Evolutionary conservation across 331 rosid genomes (phyloP), one percentile per base, ranked within the genome.

Genomic region (Stylosanthes scabra): DNA sequence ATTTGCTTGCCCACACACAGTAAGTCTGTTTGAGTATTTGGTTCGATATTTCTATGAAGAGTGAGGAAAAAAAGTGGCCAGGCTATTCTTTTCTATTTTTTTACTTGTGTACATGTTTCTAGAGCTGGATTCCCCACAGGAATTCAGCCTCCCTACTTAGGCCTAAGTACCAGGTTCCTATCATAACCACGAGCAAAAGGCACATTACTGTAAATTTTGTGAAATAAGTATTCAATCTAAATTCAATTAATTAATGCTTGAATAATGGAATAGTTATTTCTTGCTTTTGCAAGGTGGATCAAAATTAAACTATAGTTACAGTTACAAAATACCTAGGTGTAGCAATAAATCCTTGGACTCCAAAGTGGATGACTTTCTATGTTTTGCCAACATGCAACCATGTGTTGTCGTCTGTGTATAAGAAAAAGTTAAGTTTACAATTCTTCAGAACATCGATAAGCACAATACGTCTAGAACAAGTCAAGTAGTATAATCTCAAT

Each of bases 281-380:
- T 72, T 63, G 45, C 11, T 68, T 56, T 47, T 16, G 15, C 72
- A 37, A 27, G 78, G 41, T 20, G 34, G 59, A 27, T 39, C 28
- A 51, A 67, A 62, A 73, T 81, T 50, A 63, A 71, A 71, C 20
- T 62, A 71, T 66, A 54, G 46, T 42, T 42, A 42, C 11, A 42
- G 46, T 51, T 65, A 78, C 54, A 65, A 84, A 92, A 71, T 50
- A 95, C 99, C 99, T 84, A 95, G 80, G 81, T 95, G 98, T 25
- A 95, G 88, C 89, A 92, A 79, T 62, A 95, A 74, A 89, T 95
- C 99, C 85, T 92, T 95, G 83, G 97, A 86, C 86, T 95, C 99
- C 71, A 95, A 77, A 65, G 91, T 90, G 62, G 98, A 82, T 51
- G 99, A 92, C 74, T 95, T 95, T 73, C 99, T 87, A 79, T 95